A percentile compares a stretch with the other conserved stretches of the same genome.
These are phyloP conservation scores for Stereum hirsutum DNA, from an alignment of 1,284 basidiomycete genomes.

Conservation along the genomic window DNA sequence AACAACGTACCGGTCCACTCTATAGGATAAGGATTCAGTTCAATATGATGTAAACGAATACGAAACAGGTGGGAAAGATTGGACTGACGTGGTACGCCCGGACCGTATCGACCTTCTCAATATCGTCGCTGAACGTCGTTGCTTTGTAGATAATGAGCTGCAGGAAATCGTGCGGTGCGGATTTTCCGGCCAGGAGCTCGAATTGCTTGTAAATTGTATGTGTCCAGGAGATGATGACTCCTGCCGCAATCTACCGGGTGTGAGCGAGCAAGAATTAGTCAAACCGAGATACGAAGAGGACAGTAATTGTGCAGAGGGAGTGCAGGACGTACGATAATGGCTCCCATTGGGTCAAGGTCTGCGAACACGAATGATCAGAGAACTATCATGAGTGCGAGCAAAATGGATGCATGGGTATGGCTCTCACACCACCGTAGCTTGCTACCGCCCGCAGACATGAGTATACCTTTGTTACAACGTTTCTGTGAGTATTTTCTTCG, in stretches of 20 bases:
- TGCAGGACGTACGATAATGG: conserved; percentile 49
- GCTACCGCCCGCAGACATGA: conserved; percentile 87
- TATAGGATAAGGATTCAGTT: conserved; percentile 15
- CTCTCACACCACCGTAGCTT: conserved; percentile 81
- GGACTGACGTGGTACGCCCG: conserved; percentile 74
- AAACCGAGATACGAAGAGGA: background rate
- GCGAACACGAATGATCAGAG: too few relatives aligned
- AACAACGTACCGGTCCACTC: conserved; percentile 56
- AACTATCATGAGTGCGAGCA: too few relatives aligned
- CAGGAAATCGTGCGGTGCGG: conserved; percentile 85
- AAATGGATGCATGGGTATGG: too few relatives aligned
- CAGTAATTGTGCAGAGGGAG: background rate
- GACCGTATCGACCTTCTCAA: conserved; percentile 83
- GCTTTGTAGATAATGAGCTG: conserved; percentile 92
- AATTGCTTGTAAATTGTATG: conserved; percentile 77
- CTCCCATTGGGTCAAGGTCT: conserved; percentile 80
- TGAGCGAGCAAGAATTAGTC: background rate
- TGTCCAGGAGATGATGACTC: conserved; percentile 78
- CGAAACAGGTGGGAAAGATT: conserved; percentile 3
- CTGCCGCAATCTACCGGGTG: conserved; percentile 57
- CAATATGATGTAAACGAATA: background rate
- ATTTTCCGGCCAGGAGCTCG: conserved; percentile 82
- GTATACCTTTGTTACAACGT: conserved; percentile 46
- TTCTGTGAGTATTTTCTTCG: too few relatives aligned
- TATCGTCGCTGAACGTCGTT: conserved; percentile 80